phyloP scores from a whole-genome alignment of 129 eudicot species.

The Flaveria ramosissima region DNA sequence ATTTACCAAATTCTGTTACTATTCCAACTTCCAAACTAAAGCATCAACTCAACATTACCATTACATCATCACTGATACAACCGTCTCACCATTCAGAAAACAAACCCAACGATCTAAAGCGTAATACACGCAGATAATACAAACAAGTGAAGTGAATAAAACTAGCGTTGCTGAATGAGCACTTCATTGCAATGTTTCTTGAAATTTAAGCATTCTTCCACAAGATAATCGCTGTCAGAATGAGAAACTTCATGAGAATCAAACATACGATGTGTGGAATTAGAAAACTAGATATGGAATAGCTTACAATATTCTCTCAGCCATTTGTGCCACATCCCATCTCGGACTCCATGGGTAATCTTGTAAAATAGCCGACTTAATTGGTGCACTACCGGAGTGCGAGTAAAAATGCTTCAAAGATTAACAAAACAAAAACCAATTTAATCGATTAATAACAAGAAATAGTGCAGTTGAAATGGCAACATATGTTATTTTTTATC shows the following conservation, averaged over 20 bases:
- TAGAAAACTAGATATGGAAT: not conserved
- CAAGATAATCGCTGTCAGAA: slow-evolving; percentile 72
- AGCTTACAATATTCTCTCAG: slow-evolving; percentile 82
- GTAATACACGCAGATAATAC: slow-evolving; percentile 8
- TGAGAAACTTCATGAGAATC: slow-evolving; percentile 7
- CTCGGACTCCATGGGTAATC: slow-evolving; percentile 99
- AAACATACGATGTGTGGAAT: not conserved
- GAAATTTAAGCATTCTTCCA: slow-evolving; percentile 83
- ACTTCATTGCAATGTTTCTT: slow-evolving; percentile 76
- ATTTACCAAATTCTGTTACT: not conserved
- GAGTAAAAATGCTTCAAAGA: slow-evolving; percentile 65
- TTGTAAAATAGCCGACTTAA: slow-evolving; percentile 60
- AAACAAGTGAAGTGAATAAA: slow-evolving; percentile 3
- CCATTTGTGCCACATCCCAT: slow-evolving; percentile 82
- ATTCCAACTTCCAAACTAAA: slow-evolving; percentile 5
- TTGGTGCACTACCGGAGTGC: slow-evolving; percentile 53
- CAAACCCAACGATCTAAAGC: not conserved
- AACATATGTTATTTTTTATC: not conserved
- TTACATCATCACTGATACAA: slow-evolving; percentile 6
- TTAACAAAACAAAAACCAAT: not conserved
- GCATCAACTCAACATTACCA: slow-evolving; percentile 5
- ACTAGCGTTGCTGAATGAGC: slow-evolving; percentile 51
- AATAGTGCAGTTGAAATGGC: not conserved
- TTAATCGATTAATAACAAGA: not conserved
- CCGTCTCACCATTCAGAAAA: slow-evolving; percentile 14